phyloP scores from a whole-genome alignment of 257 asterid species.

The Coffea eugenioides region DNA sequence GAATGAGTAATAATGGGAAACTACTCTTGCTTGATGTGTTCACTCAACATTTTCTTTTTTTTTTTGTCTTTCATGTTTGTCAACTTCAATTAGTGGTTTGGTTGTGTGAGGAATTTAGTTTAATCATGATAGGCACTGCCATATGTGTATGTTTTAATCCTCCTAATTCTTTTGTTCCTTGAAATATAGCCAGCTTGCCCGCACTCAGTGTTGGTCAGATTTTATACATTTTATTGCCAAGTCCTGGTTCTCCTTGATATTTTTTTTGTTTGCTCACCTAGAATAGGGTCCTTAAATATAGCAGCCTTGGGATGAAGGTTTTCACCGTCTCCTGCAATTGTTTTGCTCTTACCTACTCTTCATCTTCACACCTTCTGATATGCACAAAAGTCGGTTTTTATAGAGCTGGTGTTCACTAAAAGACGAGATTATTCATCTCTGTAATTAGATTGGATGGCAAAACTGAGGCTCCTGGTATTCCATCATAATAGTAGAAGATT shows the following conservation, averaged over 20 bases:
- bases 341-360: neutral
- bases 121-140: neutral
- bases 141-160: neutral
- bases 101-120: neutral
- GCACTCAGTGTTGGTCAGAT: neutral
- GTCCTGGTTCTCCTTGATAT: neutral
- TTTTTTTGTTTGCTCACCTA: too few relatives aligned
- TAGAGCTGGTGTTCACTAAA: neutral
- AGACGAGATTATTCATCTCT: neutral
- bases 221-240: neutral
- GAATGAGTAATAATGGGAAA: too few relatives aligned
- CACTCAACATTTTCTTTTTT: too few relatives aligned
- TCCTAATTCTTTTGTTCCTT: neutral
- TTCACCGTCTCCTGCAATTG: neutral
- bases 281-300: neutral
- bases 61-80: neutral
- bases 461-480: neutral
- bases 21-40: too few relatives aligned
- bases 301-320: neutral
- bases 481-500: neutral
- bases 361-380: neutral
- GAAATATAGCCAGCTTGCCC: neutral
- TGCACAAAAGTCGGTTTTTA: neutral
- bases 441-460: neutral
- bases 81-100: neutral